Evolutionary conservation across 345 rosid genomes (phyloP).

Genomic region (Sapria himalayana): DNA sequence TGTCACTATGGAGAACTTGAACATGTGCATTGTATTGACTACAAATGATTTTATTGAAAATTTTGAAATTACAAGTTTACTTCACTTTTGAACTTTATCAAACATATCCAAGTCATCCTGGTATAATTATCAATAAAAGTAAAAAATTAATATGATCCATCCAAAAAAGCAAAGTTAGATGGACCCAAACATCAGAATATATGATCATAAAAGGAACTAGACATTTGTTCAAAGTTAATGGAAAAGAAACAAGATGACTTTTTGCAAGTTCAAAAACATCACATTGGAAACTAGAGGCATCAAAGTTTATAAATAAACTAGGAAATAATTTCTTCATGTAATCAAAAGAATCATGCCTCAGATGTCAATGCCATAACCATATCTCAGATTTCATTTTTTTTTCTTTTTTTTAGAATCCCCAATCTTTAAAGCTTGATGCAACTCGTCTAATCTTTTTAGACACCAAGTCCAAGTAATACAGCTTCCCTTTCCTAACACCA

Average conservation of each 20-base stretch:
- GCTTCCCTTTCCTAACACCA: too few relatives aligned
- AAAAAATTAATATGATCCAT: background rate
- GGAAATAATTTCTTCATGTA: too few relatives aligned
- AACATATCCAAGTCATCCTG: background rate
- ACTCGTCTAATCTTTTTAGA: background rate
- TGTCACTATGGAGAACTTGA: background rate
- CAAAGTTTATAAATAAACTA: background rate
- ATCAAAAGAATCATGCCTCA: too few relatives aligned
- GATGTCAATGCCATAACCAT: too few relatives aligned
- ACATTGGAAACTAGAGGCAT: too few relatives aligned
- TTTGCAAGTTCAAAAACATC: too few relatives aligned
- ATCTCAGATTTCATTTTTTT: background rate
- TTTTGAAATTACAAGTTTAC: background rate
- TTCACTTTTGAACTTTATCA: background rate
- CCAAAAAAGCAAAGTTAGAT: too few relatives aligned
- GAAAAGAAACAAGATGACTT: background rate
- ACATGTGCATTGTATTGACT: too few relatives aligned
- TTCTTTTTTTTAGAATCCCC: background rate
- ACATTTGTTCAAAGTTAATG: background rate
- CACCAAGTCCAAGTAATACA: too few relatives aligned
- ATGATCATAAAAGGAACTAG: background rate
- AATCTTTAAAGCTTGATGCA: background rate
- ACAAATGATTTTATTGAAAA: background rate
- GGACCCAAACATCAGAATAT: background rate
- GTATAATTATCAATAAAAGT: background rate